phyloP scores from a whole-genome alignment of 768 basidiomycete species.

The Lactarius quietus region DNA sequence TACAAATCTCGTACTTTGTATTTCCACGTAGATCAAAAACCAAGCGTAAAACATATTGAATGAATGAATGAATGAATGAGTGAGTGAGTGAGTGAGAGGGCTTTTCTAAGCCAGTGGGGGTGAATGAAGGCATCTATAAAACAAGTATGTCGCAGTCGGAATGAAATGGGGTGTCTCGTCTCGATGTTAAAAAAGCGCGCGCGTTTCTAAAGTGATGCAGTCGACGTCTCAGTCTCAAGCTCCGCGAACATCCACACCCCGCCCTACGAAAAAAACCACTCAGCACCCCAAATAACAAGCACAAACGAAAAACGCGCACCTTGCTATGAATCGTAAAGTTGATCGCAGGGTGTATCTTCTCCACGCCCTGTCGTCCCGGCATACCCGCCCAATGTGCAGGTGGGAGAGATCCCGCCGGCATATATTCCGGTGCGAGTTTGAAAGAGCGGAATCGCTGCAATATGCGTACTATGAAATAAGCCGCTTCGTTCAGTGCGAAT shows the following conservation, averaged over 20 bases:
- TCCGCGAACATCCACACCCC: constrained; percentile 24
- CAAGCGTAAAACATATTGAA: background rate
- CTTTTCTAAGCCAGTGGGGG: background rate
- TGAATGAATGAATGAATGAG: background rate
- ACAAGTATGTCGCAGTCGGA: background rate
- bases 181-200: too few relatives aligned
- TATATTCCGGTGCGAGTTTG: constrained; percentile 27
- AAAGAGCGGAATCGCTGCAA: constrained; percentile 45
- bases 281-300: background rate
- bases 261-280: constrained; percentile 15
- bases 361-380: constrained; percentile 25
- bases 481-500: constrained; percentile 53
- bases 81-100: background rate
- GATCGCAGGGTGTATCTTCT: constrained; percentile 25
- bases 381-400: constrained; percentile 26
- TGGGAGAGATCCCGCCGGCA: constrained; percentile 25
- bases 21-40: background rate
- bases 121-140: background rate
- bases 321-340: constrained; percentile 25
- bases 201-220: background rate
- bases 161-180: background rate
- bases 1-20: background rate
- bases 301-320: constrained; percentile 13
- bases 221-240: background rate
- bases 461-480: constrained; percentile 52